A percentile compares a stretch with the other conserved stretches of the same genome.
Conservation (phyloP, 306 rosid genomes). For the Parietaria judaica region DNA sequence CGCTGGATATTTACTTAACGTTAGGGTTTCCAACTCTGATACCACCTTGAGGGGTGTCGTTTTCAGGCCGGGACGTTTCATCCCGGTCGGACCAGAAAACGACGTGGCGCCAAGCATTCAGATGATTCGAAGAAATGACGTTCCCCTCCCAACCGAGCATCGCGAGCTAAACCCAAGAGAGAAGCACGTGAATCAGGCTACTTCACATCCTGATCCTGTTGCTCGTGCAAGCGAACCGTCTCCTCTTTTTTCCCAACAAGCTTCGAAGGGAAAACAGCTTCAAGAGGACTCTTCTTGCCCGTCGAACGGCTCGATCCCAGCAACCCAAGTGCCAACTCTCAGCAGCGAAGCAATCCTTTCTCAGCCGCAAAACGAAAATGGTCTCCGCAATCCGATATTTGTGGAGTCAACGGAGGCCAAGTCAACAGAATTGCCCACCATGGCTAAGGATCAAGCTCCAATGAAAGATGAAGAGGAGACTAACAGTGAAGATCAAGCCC, state of each 20-base stretch:
- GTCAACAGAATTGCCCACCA: slow-evolving; percentile 22
- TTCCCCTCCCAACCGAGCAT: slow-evolving; percentile 40
- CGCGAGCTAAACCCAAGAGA: slow-evolving; percentile 37
- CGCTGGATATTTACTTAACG: slow-evolving; percentile 82
- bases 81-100: slow-evolving; percentile 63
- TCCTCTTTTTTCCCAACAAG: slow-evolving; percentile 25
- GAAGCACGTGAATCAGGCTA: slow-evolving; percentile 31
- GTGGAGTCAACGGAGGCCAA: slow-evolving; percentile 28
- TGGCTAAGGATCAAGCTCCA: slow-evolving; percentile 23
- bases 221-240: slow-evolving; percentile 31
- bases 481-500: slow-evolving; percentile 30
- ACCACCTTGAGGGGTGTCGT: slow-evolving; percentile 76
- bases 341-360: slow-evolving; percentile 33
- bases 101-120: slow-evolving; percentile 82
- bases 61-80: slow-evolving; percentile 71
- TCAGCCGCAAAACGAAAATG: slow-evolving; percentile 29
- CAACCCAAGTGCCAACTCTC: slow-evolving; percentile 27
- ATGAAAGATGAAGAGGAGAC: slow-evolving; percentile 32
- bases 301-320: slow-evolving; percentile 30
- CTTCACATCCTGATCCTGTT: slow-evolving; percentile 22
- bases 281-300: slow-evolving; percentile 16
- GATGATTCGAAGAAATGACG: slow-evolving; percentile 59
- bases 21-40: slow-evolving; percentile 63
- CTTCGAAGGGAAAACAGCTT: slow-evolving; percentile 3
- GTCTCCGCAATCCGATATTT: slow-evolving; percentile 22